Evolutionary conservation across 805 yeast species (phyloP).

Genomic region (Torulaspora delbrueckii): DNA sequence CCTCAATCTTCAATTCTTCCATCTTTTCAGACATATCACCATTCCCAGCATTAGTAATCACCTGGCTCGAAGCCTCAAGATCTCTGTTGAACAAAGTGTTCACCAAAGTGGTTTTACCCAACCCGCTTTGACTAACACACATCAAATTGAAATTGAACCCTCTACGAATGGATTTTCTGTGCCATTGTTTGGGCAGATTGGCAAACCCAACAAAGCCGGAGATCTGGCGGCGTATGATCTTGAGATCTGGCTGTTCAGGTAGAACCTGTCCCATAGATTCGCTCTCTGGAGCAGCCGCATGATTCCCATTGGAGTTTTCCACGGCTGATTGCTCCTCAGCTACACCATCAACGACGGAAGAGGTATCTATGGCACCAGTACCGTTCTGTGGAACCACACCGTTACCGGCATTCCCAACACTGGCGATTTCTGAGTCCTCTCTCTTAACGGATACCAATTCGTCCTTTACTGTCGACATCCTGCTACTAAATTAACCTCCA

Average conservation of each 20-base stretch:
- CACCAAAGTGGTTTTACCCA: slow-evolving; percentile 89
- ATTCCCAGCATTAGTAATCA: neutral
- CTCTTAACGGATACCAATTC: slow-evolving; percentile 10
- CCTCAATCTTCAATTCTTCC: slow-evolving; percentile 15
- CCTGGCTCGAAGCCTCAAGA: slow-evolving; percentile 37
- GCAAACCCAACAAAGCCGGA: slow-evolving; percentile 96
- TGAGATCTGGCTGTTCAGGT: slow-evolving; percentile 41
- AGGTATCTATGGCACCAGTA: slow-evolving; percentile 2
- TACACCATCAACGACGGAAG: neutral
- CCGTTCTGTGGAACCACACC: neutral
- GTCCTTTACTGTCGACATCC: slow-evolving; percentile 8
- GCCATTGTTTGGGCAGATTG: slow-evolving; percentile 98
- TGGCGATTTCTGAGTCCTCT: slow-evolving; percentile 11
- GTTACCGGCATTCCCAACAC: neutral
- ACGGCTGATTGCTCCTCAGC: neutral
- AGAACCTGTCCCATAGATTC: slow-evolving; percentile 23
- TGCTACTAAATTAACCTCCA: neutral
- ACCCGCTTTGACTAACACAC: slow-evolving; percentile 87
- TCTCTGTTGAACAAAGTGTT: slow-evolving; percentile 80
- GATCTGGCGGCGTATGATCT: slow-evolving; percentile 74
- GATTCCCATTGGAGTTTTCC: neutral
- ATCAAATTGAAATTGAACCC: slow-evolving; percentile 87
- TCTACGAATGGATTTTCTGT: slow-evolving; percentile 81
- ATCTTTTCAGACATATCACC: slow-evolving; percentile 14
- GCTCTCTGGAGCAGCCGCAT: neutral